Conservation (phyloP, 164 flowering plant genomes). For the Magnolia officinalis region DNA sequence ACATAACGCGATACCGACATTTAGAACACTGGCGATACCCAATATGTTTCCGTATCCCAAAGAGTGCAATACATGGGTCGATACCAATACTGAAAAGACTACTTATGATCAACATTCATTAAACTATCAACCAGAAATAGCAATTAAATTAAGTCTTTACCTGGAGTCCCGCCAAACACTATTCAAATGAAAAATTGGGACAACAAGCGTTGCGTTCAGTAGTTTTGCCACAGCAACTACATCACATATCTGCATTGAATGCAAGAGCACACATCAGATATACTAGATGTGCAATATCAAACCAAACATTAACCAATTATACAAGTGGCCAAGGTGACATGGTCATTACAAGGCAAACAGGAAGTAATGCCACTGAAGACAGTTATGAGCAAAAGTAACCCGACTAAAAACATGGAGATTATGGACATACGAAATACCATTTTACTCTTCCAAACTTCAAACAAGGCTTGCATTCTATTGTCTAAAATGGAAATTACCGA, state of each 20-base stretch:
- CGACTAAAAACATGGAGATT: not conserved
- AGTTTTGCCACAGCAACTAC: conserved; percentile 84
- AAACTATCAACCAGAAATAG: not conserved
- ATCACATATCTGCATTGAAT: conserved; percentile 62
- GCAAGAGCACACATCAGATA: conserved; percentile 2
- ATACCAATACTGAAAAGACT: not conserved
- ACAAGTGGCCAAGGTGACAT: not conserved
- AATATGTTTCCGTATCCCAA: too few species aligned
- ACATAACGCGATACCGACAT: too few species aligned
- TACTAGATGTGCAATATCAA: not conserved
- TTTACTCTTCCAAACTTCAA: not conserved
- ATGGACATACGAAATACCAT: not conserved
- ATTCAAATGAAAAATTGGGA: conserved; percentile 75
- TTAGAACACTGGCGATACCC: too few species aligned
- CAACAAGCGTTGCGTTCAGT: conserved; percentile 72
- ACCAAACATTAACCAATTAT: not conserved
- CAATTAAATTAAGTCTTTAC: conserved; percentile 20
- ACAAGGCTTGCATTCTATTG: not conserved
- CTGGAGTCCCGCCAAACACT: conserved; percentile 90
- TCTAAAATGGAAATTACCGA: conserved; percentile 54
- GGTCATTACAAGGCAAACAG: not conserved
- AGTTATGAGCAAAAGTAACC: not conserved
- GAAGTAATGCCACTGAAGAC: not conserved
- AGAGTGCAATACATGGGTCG: too few species aligned
- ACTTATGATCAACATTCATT: not conserved